Base-by-base conservation (phyloP, 257 asterid genomes). In the Solanum paucissectum region DNA sequence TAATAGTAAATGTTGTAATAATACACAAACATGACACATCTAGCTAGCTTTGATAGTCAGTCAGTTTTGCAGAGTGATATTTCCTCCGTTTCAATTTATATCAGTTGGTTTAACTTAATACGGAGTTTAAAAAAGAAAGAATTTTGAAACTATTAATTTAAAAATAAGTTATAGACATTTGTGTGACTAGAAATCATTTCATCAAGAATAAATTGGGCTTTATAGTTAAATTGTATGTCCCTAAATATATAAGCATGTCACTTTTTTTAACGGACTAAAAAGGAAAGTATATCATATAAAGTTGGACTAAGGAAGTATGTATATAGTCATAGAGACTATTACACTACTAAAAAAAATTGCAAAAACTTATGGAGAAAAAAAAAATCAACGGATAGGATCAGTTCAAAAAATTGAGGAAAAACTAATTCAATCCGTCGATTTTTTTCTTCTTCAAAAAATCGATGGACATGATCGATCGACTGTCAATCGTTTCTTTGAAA, bases 51-150 rank as follows among this genome's bases (percentile, higher is more conserved):
- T 33, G 12, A 16, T 14, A 2, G 77, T 71, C 25, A 2, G 27
- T 72, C 79, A 72, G 60, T 12, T 40, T 40, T 38, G 83, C 83
- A 64, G 72, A 64, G 72, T 11, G 9, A 5, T 64, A 62, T 14
- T 23, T 4, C 1, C 5, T 23, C 29, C 29, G 14, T 62, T 10
- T 23, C 0, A 62, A 23, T 23, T 62, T 62, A 23, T 60, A 60
- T 0, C 12, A 60, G 12, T 9, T 21, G 4, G 14, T 62, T 62
- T 62, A 1, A 23, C 1, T 10, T 0, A 9, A 0, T 0, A 62
- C 1, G 0, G 6, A 23, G 0, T 62, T 62, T 23, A 23, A 23
- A 3, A 23, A 23, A 60, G 2, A 60, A 60, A 0, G 0, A 6
- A 1, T 0, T 5, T 21, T 3, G 3, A 5, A 49, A 49, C 1